Evolutionary conservation across 768 basidiomycete species (phyloP).

Genomic region (Termitomyces sp.): DNA sequence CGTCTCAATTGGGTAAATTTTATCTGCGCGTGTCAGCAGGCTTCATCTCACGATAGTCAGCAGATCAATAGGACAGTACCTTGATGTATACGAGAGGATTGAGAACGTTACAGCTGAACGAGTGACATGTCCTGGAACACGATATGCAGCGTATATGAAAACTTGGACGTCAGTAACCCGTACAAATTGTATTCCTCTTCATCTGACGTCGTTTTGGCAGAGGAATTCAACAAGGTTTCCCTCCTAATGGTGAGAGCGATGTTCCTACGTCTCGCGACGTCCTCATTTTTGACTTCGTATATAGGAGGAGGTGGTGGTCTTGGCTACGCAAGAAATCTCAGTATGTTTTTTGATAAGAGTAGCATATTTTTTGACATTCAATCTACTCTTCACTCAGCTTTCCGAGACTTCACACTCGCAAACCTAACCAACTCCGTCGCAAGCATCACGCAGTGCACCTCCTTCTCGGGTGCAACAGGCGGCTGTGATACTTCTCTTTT

Average conservation of each 20-base stretch:
- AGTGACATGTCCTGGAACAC: conserved; percentile 18
- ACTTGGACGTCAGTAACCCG: conserved; percentile 26
- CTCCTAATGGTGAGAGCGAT: conserved; percentile 26
- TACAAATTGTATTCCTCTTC: too few relatives aligned
- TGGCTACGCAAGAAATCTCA: conserved; percentile 26
- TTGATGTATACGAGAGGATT: conserved; percentile 21
- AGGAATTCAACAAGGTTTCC: conserved; percentile 25
- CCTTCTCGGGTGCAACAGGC: conserved; percentile 28
- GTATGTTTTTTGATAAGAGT: conserved; percentile 2
- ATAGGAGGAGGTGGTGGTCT: conserved; percentile 28
- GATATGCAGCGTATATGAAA: conserved; percentile 29
- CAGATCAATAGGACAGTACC: conserved; percentile 31
- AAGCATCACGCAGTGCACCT: conserved; percentile 25
- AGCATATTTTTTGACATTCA: not conserved
- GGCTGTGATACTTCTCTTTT: conserved; percentile 28
- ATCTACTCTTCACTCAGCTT: conserved; percentile 13
- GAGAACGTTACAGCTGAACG: conserved; percentile 27
- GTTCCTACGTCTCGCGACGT: not conserved
- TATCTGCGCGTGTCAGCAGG: not conserved
- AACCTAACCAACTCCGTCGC: conserved; percentile 20
- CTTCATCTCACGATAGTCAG: not conserved
- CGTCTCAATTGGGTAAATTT: conserved; percentile 30
- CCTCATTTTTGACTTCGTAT: too few relatives aligned
- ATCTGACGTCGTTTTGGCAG: not conserved
- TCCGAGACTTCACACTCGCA: conserved; percentile 21